Evolutionary conservation across 2,329 filamentous ascomycete genomes (phyloP).

Genomic region (Fusarium fracticaudum): DNA sequence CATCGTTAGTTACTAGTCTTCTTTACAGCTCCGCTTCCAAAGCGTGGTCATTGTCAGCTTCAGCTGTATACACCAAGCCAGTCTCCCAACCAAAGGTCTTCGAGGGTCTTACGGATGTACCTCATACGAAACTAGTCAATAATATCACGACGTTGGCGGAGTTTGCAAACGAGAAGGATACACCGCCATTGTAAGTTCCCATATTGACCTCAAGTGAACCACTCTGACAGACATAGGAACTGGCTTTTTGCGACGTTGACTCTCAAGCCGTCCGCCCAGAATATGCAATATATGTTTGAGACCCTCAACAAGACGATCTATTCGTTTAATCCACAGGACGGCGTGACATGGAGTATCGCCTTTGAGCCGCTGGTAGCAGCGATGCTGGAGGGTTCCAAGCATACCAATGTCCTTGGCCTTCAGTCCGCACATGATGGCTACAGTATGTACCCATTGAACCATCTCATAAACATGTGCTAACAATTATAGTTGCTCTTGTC

Average conservation of each 20-base stretch:
- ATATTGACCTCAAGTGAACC: accelerated
- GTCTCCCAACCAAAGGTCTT: background rate
- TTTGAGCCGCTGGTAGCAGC: background rate
- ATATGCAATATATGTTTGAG: background rate
- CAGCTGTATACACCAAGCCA: background rate
- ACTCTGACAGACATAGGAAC: background rate
- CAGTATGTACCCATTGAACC: accelerated
- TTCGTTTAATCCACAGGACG: background rate
- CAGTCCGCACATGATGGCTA: background rate
- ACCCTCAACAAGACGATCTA: background rate
- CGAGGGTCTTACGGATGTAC: background rate
- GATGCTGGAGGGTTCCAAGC: background rate
- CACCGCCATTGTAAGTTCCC: background rate
- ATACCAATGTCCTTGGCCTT: background rate
- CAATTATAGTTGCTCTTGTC: background rate
- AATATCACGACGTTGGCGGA: background rate
- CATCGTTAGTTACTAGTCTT: background rate
- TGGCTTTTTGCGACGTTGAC: background rate
- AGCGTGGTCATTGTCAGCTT: background rate
- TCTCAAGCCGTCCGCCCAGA: background rate
- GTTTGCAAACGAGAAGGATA: background rate
- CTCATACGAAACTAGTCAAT: background rate
- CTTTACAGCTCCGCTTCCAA: background rate
- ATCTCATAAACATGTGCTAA: accelerated
- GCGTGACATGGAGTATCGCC: background rate